Conservation (phyloP, 345 rosid genomes). For the Trapa bicornis region DNA sequence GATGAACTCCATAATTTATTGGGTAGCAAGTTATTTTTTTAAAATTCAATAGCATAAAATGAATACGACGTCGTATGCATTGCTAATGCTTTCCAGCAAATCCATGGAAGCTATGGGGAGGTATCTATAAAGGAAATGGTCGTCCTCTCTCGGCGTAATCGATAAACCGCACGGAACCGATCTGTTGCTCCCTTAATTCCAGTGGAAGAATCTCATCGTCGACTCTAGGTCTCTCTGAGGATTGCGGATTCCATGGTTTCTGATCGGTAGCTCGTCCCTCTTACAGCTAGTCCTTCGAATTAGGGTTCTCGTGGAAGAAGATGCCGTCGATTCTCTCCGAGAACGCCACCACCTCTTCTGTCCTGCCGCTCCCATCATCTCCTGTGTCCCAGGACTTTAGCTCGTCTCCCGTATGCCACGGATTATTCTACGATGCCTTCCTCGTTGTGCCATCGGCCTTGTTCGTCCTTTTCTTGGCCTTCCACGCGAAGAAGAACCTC, state of each 20-base stretch:
- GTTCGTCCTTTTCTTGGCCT: slow-evolving; percentile 38
- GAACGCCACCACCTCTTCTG: slow-evolving; percentile 6
- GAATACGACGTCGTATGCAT: too few species aligned
- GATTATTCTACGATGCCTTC: slow-evolving; percentile 19
- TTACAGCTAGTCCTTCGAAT: background rate
- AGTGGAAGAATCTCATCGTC: background rate
- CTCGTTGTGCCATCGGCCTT: slow-evolving; percentile 26
- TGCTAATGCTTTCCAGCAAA: too few species aligned
- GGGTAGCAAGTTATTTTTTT: too few species aligned
- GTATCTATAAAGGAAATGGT: too few species aligned
- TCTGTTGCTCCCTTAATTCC: background rate
- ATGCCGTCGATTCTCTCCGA: slow-evolving; percentile 8
- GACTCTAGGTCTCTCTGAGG: background rate
- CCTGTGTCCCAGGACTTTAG: background rate
- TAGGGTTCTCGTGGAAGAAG: slow-evolving; percentile 10
- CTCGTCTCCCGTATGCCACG: slow-evolving; percentile 22
- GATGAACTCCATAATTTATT: too few species aligned
- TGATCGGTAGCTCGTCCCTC: background rate
- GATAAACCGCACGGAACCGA: background rate
- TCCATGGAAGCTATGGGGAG: too few species aligned
- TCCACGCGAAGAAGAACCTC: slow-evolving; percentile 36
- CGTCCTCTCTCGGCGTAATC: background rate
- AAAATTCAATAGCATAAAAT: too few species aligned
- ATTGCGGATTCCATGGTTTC: background rate
- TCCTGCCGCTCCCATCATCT: slow-evolving; percentile 6